Evolutionary conservation across 2,329 filamentous ascomycete species (phyloP).

Genomic region (Tricladium varicosporioides): DNA sequence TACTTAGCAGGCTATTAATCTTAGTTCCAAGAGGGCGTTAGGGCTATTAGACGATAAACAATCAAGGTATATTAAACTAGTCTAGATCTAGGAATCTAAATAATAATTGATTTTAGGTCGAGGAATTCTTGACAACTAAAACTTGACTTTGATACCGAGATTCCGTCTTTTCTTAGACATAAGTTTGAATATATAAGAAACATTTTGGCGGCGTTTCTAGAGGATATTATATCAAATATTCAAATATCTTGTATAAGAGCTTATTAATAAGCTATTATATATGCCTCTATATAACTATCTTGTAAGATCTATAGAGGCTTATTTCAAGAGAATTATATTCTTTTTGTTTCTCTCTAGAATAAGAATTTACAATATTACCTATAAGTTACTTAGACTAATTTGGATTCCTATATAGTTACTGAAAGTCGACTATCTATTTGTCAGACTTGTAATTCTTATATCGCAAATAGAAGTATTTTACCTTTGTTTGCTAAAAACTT

Average conservation of each 20-base stretch:
- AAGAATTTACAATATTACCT: constrained; percentile 7
- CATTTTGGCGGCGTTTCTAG: constrained; percentile 2
- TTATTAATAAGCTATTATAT: constrained; percentile 8
- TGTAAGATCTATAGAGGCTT: constrained; percentile 6
- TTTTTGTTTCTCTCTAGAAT: constrained; percentile 3
- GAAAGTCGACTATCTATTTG: constrained; percentile 6
- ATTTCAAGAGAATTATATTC: constrained; percentile 9
- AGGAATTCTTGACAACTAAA: no score
- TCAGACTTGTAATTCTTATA: constrained; percentile 6
- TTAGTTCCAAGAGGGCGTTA: no score
- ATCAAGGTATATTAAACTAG: no score
- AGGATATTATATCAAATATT: constrained; percentile 8
- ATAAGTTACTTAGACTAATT: constrained; percentile 2
- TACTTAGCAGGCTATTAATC: no score
- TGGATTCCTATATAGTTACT: constrained; percentile 9
- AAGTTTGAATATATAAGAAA: no score
- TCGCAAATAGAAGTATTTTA: constrained; percentile 7
- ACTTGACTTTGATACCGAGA: no score
- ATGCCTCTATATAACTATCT: constrained; percentile 9
- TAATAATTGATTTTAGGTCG: no score
- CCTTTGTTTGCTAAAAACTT: constrained; percentile 9
- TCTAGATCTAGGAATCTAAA: no score
- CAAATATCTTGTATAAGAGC: constrained; percentile 10
- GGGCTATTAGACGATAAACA: no score
- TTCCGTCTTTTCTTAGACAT: no score